Evolutionary conservation across 495 filamentous ascomycete species (phyloP), one percentile per base, ranked within the genome.

Genomic region (Annulohypoxylon moriforme): DNA sequence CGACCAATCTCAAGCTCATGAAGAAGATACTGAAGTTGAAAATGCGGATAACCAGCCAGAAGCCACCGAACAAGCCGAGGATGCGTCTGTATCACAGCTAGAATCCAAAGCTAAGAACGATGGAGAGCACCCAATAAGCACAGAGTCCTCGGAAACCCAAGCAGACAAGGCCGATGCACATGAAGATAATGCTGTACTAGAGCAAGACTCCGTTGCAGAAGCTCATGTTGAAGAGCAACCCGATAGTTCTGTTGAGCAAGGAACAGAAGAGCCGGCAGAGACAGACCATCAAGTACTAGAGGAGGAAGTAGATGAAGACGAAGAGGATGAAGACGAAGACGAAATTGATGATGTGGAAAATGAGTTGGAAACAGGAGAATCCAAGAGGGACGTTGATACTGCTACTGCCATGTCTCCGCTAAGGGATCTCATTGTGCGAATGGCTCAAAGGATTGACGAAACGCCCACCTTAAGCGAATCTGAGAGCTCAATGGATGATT

Each of bases 401-500:
- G 42, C 71, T 57, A 63, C 68, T 18, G 53, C 40, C 46, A 69
- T 78, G 36, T 67, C 67, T 36, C 57, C 72, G 13, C 58, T 77
- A 33, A 76, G 79, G 38, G 68, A 72, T 20, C 46, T 74, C n/a
- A 77, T 74, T 55, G 71, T 73, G 18, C 64, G 47, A 47, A 75
- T 72, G 56, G 64, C 69, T 7, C 68, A 68, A 34, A 71, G 67
- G 6, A 64, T 76, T 25, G 68, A 75, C 18, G 74, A 74, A 50
- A 57, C 29, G 29, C 18, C 70, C 16, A 57, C 73, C 29, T 60
- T 64, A 14, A 72, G 75, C 7, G 73, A 69, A 40, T 60, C 66
- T 10, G 71, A 69, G 9, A 55, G 33, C 16, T 34, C 52, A 5
- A 16, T 67, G 13, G 66, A 76, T n/a, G 69, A 80, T 40, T 73